phyloP scores from a whole-genome alignment of 2,329 filamentous ascomycete species.

The Fusarium avenaceum region DNA sequence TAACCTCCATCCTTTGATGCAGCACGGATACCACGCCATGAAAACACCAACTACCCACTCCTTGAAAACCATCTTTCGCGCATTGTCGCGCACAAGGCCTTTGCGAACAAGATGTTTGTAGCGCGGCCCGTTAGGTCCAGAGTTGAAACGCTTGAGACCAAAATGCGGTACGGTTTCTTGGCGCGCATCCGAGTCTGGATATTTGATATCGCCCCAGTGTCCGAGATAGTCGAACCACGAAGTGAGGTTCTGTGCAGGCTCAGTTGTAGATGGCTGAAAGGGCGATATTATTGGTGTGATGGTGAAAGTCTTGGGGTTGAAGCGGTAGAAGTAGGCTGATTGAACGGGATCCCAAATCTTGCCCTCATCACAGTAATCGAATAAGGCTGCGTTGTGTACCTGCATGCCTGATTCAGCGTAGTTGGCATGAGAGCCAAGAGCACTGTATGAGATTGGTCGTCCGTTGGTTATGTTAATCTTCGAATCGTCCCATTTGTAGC shows the following conservation, averaged over 20 bases:
- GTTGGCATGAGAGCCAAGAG: constrained; percentile 54
- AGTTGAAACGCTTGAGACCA: constrained; percentile 52
- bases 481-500: constrained; percentile 50
- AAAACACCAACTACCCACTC: constrained; percentile 49
- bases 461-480: constrained; percentile 43
- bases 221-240: constrained; percentile 55
- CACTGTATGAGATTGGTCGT: constrained; percentile 54
- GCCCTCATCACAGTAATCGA: constrained; percentile 54
- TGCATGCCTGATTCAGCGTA: constrained; percentile 50
- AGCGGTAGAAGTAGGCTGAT: constrained; percentile 55
- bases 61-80: constrained; percentile 43
- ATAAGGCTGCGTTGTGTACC: constrained; percentile 51
- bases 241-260: constrained; percentile 47
- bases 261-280: constrained; percentile 1
- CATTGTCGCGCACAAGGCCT: constrained; percentile 50
- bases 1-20: constrained; percentile 52
- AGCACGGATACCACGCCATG: constrained; percentile 54
- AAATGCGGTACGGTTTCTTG: constrained; percentile 51
- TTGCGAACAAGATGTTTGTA: constrained; percentile 53
- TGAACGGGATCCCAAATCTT: constrained; percentile 53
- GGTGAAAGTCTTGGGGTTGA: constrained; percentile 45
- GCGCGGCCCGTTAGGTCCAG: constrained; percentile 52
- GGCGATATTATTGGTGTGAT: constrained; percentile 42
- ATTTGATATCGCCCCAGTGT: constrained; percentile 53
- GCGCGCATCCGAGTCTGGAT: constrained; percentile 51